phyloP scores from a whole-genome alignment of 495 filamentous ascomycete genomes.

The Hyaloscypha hepaticicola region DNA sequence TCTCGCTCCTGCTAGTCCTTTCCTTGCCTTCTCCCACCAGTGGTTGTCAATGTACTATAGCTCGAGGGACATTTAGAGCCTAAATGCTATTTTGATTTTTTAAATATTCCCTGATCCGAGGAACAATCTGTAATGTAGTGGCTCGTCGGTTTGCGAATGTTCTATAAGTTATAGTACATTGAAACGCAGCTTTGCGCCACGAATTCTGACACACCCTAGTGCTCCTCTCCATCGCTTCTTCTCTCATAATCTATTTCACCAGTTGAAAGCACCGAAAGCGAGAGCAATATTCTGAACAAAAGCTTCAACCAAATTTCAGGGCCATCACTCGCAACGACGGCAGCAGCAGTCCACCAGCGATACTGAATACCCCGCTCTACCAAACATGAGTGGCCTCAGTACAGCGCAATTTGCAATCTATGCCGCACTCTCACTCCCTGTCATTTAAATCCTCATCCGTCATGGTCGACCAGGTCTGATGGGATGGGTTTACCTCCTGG shows the following conservation, averaged over 20 bases:
- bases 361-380: background rate
- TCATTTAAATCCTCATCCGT: slow-evolving; percentile 35
- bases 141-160: no score
- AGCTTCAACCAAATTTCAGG: background rate
- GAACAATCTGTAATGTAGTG: no score
- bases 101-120: background rate
- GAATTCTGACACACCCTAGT: no score
- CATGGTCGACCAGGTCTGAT: slow-evolving; percentile 40
- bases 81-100: no score
- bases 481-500: slow-evolving; percentile 41
- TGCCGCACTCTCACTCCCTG: slow-evolving; percentile 32
- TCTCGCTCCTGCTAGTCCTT: no score
- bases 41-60: no score
- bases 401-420: slow-evolving; percentile 41
- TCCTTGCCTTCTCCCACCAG: no score
- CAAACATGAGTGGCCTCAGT: slow-evolving; percentile 28
- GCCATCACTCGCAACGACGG: background rate
- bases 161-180: no score
- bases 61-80: no score
- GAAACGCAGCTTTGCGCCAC: no score
- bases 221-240: background rate
- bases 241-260: background rate
- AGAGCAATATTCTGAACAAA: background rate
- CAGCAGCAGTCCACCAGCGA: background rate
- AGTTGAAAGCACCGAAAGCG: background rate